Conservation (phyloP, 2,329 filamentous ascomycete genomes). For the Pleomassaria siparia region DNA sequence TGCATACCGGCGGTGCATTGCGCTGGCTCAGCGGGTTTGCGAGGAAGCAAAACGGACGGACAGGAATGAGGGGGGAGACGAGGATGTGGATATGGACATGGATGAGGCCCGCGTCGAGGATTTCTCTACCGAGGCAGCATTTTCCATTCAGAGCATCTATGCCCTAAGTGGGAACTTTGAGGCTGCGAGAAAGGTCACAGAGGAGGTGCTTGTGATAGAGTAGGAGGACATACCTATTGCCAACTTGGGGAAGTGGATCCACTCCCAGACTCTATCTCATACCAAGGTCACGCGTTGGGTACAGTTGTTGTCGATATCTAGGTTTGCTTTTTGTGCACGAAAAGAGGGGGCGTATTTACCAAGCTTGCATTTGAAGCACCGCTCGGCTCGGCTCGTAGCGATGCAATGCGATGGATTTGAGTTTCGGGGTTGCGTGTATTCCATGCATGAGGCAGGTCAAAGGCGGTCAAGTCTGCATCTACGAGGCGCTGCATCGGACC, state of each 20-base stretch:
- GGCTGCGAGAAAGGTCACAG: conserved; percentile 62
- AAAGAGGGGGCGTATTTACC: not conserved
- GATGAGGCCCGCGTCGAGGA: conserved; percentile 55
- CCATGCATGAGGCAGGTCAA: not conserved
- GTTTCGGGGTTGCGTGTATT: not conserved
- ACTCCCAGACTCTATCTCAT: not conserved
- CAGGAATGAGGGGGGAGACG: conserved; percentile 14
- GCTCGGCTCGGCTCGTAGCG: not conserved
- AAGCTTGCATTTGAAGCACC: not conserved
- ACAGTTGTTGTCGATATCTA: not conserved
- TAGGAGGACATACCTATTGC: conserved; percentile 15
- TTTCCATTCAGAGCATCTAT: conserved; percentile 70
- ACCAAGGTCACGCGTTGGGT: not conserved
- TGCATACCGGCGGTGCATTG: conserved; percentile 66
- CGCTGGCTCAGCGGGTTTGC: conserved; percentile 51
- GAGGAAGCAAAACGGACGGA: conserved; percentile 13
- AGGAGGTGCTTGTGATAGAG: conserved; percentile 55
- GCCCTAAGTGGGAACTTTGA: conserved; percentile 63
- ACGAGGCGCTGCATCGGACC: not conserved
- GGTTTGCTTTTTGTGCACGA: not conserved
- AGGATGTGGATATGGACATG: conserved; percentile 11
- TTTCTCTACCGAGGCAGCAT: conserved; percentile 70
- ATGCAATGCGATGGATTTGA: not conserved
- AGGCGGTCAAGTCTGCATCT: not conserved
- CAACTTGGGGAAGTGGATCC: not conserved